A percentile compares a stretch with the other conserved stretches of the same genome.
These are phyloP conservation scores for Lactarius tabidus DNA, from an alignment of 768 basidiomycete genomes.

Conservation along the genomic window DNA sequence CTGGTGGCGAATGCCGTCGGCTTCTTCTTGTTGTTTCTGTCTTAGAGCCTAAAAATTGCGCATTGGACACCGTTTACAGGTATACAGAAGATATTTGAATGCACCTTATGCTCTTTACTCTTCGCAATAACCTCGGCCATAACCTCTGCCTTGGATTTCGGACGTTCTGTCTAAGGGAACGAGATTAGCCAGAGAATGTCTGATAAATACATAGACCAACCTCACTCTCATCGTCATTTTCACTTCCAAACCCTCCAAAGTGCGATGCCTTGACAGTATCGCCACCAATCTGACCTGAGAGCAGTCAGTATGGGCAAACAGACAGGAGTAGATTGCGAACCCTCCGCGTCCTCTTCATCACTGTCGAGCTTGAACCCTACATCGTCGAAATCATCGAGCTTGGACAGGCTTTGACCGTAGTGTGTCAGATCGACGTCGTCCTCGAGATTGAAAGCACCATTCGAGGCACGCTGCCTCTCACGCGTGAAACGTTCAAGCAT, in stretches of 20 bases:
- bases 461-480: slow-evolving; percentile 77
- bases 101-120: slow-evolving; percentile 92
- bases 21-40: slow-evolving; percentile 85
- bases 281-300: slow-evolving; percentile 60
- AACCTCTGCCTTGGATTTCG: slow-evolving; percentile 92
- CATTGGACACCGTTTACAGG: background rate
- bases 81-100: slow-evolving; percentile 6
- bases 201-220: slow-evolving; percentile 23
- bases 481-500: slow-evolving; percentile 95
- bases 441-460: slow-evolving; percentile 85
- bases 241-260: slow-evolving; percentile 85
- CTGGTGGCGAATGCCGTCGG: slow-evolving; percentile 79
- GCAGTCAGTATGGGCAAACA: background rate
- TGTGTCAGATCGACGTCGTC: slow-evolving; percentile 90
- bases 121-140: slow-evolving; percentile 98
- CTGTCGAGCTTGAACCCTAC: slow-evolving; percentile 55
- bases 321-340: background rate
- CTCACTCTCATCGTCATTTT: slow-evolving; percentile 50
- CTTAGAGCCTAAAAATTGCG: slow-evolving; percentile 56
- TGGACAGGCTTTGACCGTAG: slow-evolving; percentile 84
- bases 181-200: slow-evolving; percentile 10
- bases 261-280: slow-evolving; percentile 65
- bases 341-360: slow-evolving; percentile 53
- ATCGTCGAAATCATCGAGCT: slow-evolving; percentile 79
- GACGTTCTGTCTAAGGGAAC: slow-evolving; percentile 60